Evolutionary conservation across 306 rosid species (phyloP), one percentile per base, ranked within the genome.

Genomic region (Cotoneaster glaucophyllus): DNA sequence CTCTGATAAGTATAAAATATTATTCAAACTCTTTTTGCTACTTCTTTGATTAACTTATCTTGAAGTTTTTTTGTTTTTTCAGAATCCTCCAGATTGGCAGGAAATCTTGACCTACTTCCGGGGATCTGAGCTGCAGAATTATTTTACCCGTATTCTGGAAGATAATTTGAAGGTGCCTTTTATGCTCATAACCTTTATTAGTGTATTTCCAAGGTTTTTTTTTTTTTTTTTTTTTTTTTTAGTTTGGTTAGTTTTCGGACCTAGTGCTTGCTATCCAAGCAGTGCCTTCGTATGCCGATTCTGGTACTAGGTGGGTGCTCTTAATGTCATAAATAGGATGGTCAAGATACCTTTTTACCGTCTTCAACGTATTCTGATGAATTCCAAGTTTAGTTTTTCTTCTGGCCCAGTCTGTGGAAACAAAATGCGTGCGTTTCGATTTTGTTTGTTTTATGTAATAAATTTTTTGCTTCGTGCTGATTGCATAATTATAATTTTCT

Each of bases 71-170:
- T 56, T 9, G 11, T 78, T 79, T 83, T 78, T 10, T 39, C 87
- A 93, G 97, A 88, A 87, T 29, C 98, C 98, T 10, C 98, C 98
- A 48, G 98, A 91, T 64, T 93, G 98, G 97, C 97, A 93, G 82
- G 98, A 93, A 77, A 93, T 93, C 63, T 84, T 93, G 75, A 93
- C 97, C 28, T 80, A 93, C 75, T 93, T 93, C 77, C 89, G 98
- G 74, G 98, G 98, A 52, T 93, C 98, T 53, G 98, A 93, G 81
- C 82, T 93, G 83, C 98, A 93, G 78, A 91, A 91, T 86, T 93
- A 93, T 80, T 93, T 93, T 76, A 91, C 98, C 17, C 98, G 97
- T 22, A 88, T 93, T 66, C 88, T 93, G 4, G 98, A 93, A 83
- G 98, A 93, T 73, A 88, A 93, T 84, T 77, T 93, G 73, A 93